Evolutionary conservation across 192 early-diverging fungal species (phyloP), one percentile per base, ranked within the genome.

Genomic region (Entophlyctis luteolus): DNA sequence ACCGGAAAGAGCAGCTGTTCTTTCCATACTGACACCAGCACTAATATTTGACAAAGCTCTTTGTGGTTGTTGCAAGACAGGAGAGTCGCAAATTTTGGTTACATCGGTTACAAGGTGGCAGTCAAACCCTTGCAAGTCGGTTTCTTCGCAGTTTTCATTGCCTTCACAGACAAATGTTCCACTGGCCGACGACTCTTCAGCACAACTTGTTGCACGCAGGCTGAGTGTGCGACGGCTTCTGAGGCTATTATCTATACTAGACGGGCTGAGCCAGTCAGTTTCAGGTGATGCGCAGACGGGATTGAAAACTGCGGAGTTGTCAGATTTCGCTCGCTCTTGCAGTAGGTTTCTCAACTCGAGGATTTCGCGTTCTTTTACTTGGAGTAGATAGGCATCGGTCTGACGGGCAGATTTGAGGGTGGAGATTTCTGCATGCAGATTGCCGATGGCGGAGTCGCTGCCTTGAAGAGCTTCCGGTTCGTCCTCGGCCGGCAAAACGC

Each of bases 361-460:
- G 28, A 74, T 72, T 49, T 78, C 77, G 12, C 65, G 54, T 31
- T 78, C 73, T 35, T 72, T 78, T 4, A 72, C n/a, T 18, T 69
- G 68, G 4, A 75, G 50, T 28, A 68, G 56, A 49, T 65, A 68
- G 20, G 62, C 57, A 63, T 78, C 73, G 5, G 77, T 68, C 47
- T 74, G 73, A 6, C 63, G 32, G 25, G 69, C 67, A 2, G 73
- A 57, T 29, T 60, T 58, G 12, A 75, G 55, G 18, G 67, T 67
- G 20, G 72, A 68, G 8, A 78, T 54, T 39, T 78, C 70, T 0
- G 45, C 53, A 22, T 71, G 69, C 8, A 74, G 50, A 33, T 66
- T 52, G 28, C n/a, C n/a, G n/a, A n/a, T n/a, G n/a, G n/a, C n/a
- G n/a, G n/a, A n/a, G n/a, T n/a, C n/a, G n/a, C n/a, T n/a, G n/a